Evolutionary conservation across 2,329 filamentous ascomycete genomes (phyloP).

Genomic region (Fusarium dimerum): DNA sequence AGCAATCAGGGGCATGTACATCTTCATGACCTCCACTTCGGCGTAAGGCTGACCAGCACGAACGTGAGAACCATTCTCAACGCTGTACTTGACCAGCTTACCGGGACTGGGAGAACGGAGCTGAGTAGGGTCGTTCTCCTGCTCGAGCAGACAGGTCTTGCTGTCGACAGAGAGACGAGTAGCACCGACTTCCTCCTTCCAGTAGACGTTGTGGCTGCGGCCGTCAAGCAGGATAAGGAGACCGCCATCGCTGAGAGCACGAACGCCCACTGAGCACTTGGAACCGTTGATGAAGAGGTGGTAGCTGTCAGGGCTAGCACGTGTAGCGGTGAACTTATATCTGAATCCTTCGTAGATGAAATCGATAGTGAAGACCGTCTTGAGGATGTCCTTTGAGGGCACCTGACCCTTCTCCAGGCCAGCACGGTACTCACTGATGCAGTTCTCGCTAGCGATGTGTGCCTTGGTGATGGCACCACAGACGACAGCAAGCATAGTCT

Average conservation of each 20-base stretch:
- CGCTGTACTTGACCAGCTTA: slow-evolving; percentile 96
- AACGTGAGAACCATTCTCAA: slow-evolving; percentile 93
- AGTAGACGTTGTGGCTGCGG: slow-evolving; percentile 97
- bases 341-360: slow-evolving; percentile 97
- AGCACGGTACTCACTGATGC: slow-evolving; percentile 81
- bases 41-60: slow-evolving; percentile 90
- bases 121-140: slow-evolving; percentile 98
- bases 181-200: slow-evolving; percentile 97
- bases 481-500: slow-evolving; percentile 90
- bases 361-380: slow-evolving; percentile 95
- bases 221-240: slow-evolving; percentile 87
- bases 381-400: slow-evolving; percentile 92
- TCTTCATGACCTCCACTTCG: slow-evolving; percentile 99
- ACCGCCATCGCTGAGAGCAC: slow-evolving; percentile 90
- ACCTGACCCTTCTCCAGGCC: slow-evolving; percentile 97
- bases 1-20: slow-evolving; percentile 98
- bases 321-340: slow-evolving; percentile 97
- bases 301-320: slow-evolving; percentile 90
- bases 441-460: slow-evolving; percentile 88
- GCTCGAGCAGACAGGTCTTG: slow-evolving; percentile 96
- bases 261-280: slow-evolving; percentile 90
- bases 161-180: slow-evolving; percentile 95
- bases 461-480: slow-evolving; percentile 95
- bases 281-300: slow-evolving; percentile 99
- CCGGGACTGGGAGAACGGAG: slow-evolving; percentile 91